These are phyloP conservation scores for Populus hybrid DNA, from an alignment of 441 rosid species.

Conservation along the genomic window DNA sequence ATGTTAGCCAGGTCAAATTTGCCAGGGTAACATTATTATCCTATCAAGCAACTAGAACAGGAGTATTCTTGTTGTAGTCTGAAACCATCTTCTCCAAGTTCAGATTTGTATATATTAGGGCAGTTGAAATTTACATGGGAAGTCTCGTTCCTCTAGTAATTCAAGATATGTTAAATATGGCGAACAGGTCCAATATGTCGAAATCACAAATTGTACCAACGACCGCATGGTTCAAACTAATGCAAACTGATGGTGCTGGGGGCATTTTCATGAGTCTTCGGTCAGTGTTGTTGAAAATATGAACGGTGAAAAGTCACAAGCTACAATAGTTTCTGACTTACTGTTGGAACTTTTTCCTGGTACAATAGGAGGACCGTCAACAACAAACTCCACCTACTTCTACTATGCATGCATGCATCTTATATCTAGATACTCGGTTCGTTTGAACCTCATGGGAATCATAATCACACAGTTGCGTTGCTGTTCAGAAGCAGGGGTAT, in stretches of 20 bases:
- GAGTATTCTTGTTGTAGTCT: no score
- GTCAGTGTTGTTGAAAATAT: no score
- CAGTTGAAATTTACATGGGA: neutral
- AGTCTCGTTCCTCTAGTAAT: neutral
- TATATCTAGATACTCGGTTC: neutral
- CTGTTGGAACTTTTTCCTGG: neutral
- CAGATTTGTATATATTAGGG: neutral
- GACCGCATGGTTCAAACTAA: neutral
- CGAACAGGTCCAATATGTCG: no score
- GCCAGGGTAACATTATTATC: no score
- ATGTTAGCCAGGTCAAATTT: neutral
- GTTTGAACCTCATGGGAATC: neutral
- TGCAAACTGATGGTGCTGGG: no score
- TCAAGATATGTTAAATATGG: no score
- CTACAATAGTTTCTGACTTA: neutral
- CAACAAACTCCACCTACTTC: neutral
- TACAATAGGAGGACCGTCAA: neutral
- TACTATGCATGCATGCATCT: neutral
- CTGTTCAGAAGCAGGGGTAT: neutral
- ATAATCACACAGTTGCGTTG: neutral
- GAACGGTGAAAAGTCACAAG: neutral
- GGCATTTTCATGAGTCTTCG: no score
- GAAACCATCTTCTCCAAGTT: no score
- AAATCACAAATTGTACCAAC: no score
- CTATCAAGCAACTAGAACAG: no score